Conservation (phyloP, 495 filamentous ascomycete genomes). For the Tricharina praecox region DNA sequence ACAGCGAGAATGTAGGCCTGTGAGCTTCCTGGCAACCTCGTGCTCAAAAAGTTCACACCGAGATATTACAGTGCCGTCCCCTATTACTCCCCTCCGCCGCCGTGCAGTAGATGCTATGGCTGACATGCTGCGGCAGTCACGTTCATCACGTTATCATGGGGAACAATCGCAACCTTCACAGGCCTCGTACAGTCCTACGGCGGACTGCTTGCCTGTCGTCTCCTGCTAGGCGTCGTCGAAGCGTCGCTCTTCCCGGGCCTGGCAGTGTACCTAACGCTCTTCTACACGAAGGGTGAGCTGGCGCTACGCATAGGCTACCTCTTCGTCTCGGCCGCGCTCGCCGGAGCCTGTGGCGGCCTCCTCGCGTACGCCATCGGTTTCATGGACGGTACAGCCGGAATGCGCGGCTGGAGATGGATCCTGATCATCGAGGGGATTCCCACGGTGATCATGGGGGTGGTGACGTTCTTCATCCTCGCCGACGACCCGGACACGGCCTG, state of each 20-base stretch:
- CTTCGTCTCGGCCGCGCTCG: conserved; percentile 58
- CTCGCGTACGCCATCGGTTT: conserved; percentile 53
- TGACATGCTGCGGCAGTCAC: conserved; percentile 32
- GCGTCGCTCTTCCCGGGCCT: conserved; percentile 57
- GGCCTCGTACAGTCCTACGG: conserved; percentile 46
- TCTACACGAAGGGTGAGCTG: conserved; percentile 58
- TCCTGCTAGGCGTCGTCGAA: conserved; percentile 47
- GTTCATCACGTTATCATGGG: conserved; percentile 48
- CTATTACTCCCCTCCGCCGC: neutral
- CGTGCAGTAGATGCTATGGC: neutral
- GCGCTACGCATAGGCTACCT: conserved; percentile 59
- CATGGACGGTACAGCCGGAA: conserved; percentile 49
- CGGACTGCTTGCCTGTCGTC: conserved; percentile 37
- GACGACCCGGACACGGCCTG: conserved; percentile 46
- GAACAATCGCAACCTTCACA: conserved; percentile 50
- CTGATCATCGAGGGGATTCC: conserved; percentile 59
- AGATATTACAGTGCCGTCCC: conserved; percentile 35
- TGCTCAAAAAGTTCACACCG: conserved; percentile 47
- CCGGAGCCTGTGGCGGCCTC: conserved; percentile 59
- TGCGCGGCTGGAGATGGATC: conserved; percentile 48
- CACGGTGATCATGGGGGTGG: conserved; percentile 44
- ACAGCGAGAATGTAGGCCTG: conserved; percentile 28
- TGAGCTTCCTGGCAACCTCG: conserved; percentile 48
- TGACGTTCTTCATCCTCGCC: conserved; percentile 45
- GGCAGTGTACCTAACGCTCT: conserved; percentile 53